These are phyloP conservation scores for Teratosphaeria viscida DNA, from an alignment of 2,329 filamentous ascomycete genomes.

Conservation along the genomic window DNA sequence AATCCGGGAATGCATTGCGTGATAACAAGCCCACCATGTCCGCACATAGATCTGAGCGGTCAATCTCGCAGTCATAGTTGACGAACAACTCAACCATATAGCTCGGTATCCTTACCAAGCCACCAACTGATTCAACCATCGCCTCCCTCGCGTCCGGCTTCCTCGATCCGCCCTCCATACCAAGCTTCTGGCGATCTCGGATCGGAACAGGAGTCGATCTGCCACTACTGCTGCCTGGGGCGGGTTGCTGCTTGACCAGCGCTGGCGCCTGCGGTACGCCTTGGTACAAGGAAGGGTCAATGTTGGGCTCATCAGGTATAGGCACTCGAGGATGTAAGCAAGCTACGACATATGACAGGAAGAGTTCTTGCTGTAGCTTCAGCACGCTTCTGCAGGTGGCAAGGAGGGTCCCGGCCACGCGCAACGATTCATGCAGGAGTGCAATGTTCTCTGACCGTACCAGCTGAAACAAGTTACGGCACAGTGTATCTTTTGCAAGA, in stretches of 20 bases:
- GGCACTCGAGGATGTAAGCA: slow-evolving; percentile 91
- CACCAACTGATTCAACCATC: slow-evolving; percentile 95
- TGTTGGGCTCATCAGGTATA: slow-evolving; percentile 80
- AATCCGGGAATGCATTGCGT: slow-evolving; percentile 90
- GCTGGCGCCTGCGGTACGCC: slow-evolving; percentile 89
- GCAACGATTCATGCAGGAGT: slow-evolving; percentile 82
- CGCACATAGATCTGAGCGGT: slow-evolving; percentile 83
- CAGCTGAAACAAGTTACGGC: slow-evolving; percentile 89
- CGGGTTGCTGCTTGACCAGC: slow-evolving; percentile 58
- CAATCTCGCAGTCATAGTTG: slow-evolving; percentile 94
- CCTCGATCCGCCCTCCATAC: slow-evolving; percentile 79
- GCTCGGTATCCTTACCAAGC: slow-evolving; percentile 80
- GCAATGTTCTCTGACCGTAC: slow-evolving; percentile 94
- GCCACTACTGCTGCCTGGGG: slow-evolving; percentile 64
- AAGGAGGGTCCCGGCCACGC: slow-evolving; percentile 81
- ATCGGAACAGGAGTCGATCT: slow-evolving; percentile 82
- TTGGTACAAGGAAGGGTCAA: slow-evolving; percentile 83
- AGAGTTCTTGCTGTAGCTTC: slow-evolving; percentile 93
- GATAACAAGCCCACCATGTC: slow-evolving; percentile 90
- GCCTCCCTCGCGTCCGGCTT: slow-evolving; percentile 94
- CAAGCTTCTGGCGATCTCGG: slow-evolving; percentile 83
- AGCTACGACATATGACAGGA: slow-evolving; percentile 84
- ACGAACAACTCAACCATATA: slow-evolving; percentile 94
- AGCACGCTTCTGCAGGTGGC: slow-evolving; percentile 83
- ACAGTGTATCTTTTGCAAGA: slow-evolving; percentile 85